A percentile compares a stretch with the other conserved stretches of the same genome.
phyloP scores from a whole-genome alignment of 345 rosid species.

The Euphorbia pulcherrima region DNA sequence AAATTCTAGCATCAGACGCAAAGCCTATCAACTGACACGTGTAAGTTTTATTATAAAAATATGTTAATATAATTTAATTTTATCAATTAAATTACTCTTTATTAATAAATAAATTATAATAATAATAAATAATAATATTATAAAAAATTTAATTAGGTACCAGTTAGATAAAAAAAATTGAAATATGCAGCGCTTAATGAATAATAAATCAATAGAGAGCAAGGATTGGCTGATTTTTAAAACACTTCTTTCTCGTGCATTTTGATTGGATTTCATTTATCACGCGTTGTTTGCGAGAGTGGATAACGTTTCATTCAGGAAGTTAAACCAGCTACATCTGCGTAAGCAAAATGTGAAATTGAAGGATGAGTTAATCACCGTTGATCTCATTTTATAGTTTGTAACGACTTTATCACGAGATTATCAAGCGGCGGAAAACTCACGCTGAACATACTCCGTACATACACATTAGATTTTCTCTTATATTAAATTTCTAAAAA shows the following conservation, averaged over 20 bases:
- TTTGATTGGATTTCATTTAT: background rate
- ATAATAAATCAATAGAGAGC: no score
- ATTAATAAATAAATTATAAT: no score
- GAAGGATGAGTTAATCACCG: constrained; percentile 19
- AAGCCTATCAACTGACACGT: constrained; percentile 30
- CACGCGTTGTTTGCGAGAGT: constrained; percentile 17
- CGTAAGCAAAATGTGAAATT: background rate
- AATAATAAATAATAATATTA: no score
- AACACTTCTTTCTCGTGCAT: background rate
- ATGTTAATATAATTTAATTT: no score
- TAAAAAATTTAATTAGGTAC: no score
- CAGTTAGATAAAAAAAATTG: no score
- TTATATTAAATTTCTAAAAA: constrained; percentile 11
- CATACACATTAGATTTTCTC: background rate
- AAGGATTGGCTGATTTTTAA: background rate
- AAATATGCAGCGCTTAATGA: no score
- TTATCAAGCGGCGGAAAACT: constrained; percentile 14
- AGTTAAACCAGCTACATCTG: background rate
- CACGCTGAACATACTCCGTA: constrained; percentile 7
- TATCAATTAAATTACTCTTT: no score
- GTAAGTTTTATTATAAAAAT: constrained; percentile 24
- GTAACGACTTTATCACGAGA: background rate
- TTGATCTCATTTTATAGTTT: constrained; percentile 3
- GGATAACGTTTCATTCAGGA: background rate
- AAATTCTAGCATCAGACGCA: constrained; percentile 23